These are phyloP conservation scores for Cercospora nicotianae DNA, from an alignment of 2,329 filamentous ascomycete species.

Conservation along the genomic window DNA sequence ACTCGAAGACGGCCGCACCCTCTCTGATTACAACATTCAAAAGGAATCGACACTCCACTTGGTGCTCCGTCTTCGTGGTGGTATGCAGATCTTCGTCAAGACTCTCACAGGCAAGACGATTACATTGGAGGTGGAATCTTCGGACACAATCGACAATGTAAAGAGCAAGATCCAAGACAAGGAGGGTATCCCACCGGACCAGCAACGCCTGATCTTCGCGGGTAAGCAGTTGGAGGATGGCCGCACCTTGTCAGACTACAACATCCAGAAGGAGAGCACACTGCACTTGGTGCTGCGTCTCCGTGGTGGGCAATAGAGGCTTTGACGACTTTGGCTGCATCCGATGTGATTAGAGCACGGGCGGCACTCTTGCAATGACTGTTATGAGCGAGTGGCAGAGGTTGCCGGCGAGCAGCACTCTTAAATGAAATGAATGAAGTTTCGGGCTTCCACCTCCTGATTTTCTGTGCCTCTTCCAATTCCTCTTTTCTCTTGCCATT, in stretches of 20 bases:
- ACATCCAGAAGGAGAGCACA: slow-evolving; percentile 99
- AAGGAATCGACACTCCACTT: slow-evolving; percentile 99
- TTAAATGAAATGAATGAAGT: slow-evolving; percentile 1
- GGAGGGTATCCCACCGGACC: slow-evolving; percentile 98
- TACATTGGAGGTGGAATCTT: slow-evolving; percentile 99
- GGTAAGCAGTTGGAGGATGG: slow-evolving; percentile 99
- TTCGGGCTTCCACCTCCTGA: not conserved
- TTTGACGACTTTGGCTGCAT: slow-evolving; percentile 43
- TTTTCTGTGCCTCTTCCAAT: not conserved
- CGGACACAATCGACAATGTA: slow-evolving; percentile 99
- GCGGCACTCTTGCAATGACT: not conserved
- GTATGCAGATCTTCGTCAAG: slow-evolving; percentile 60
- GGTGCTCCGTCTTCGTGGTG: slow-evolving; percentile 97
- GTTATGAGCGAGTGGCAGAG: slow-evolving; percentile 4
- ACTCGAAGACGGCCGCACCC: slow-evolving; percentile 95
- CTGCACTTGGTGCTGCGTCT: slow-evolving; percentile 97
- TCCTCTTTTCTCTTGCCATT: not conserved
- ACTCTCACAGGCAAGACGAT: slow-evolving; percentile 99
- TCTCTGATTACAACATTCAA: slow-evolving; percentile 99
- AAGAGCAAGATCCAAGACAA: slow-evolving; percentile 99
- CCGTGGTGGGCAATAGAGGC: slow-evolving; percentile 82
- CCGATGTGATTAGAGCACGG: not conserved
- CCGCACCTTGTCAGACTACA: slow-evolving; percentile 99
- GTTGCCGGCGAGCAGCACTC: slow-evolving; percentile 6
- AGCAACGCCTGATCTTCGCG: slow-evolving; percentile 99